Conservation (phyloP, 345 rosid species). For the Hirschfeldia incana region DNA sequence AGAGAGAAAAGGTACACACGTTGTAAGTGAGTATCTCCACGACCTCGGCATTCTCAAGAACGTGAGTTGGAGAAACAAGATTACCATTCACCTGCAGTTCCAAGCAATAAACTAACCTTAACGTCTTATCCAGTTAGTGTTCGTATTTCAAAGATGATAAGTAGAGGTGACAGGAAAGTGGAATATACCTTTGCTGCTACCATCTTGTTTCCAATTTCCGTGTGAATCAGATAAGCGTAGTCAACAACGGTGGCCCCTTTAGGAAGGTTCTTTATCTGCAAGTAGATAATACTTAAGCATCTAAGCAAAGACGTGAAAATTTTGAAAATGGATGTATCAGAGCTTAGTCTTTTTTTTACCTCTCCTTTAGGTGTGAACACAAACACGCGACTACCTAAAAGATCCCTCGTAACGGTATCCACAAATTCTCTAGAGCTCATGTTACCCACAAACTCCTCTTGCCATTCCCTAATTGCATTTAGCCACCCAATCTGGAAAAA, state of each 20-base stretch:
- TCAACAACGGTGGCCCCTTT: conserved; percentile 94
- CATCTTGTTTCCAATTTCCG: conserved; percentile 97
- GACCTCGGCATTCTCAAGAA: conserved; percentile 94
- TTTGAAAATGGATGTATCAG: conserved; percentile 17
- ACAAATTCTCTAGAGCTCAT: conserved; percentile 99
- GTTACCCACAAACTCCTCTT: conserved; percentile 98
- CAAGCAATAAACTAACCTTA: conserved; percentile 25
- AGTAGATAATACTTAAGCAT: conserved; percentile 5
- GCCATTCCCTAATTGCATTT: conserved; percentile 99
- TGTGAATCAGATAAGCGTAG: conserved; percentile 97
- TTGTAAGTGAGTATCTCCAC: conserved; percentile 93
- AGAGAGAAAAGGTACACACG: conserved; percentile 52
- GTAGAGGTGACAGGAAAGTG: not conserved
- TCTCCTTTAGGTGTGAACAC: conserved; percentile 92
- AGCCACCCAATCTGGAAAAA: conserved; percentile 86
- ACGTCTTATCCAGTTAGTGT: conserved; percentile 4
- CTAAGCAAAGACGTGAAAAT: conserved; percentile 16
- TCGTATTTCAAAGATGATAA: conserved; percentile 5
- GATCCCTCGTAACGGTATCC: conserved; percentile 90
- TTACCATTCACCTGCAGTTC: conserved; percentile 90
- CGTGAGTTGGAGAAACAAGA: conserved; percentile 79
- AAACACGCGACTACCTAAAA: conserved; percentile 91
- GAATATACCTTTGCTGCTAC: conserved; percentile 89
- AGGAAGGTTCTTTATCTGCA: conserved; percentile 90
- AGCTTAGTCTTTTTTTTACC: conserved; percentile 39